These are phyloP conservation scores for Juncus effusus DNA, from an alignment of 176 grass and related monocot genomes.

Conservation along the genomic window DNA sequence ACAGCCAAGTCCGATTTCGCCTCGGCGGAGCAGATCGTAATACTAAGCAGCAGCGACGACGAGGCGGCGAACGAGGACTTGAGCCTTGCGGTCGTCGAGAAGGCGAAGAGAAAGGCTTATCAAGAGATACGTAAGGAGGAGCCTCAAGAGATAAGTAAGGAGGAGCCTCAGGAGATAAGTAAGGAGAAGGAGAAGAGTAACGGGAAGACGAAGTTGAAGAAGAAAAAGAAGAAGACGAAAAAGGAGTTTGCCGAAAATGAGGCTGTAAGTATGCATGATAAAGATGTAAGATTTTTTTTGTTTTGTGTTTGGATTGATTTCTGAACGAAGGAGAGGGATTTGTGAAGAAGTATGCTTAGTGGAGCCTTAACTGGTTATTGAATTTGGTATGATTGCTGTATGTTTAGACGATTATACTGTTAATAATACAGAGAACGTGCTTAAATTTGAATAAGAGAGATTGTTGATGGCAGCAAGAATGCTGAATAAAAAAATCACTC, in stretches of 20 bases:
- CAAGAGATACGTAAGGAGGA: background rate
- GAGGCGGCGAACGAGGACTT: slow-evolving; percentile 86
- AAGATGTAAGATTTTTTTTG: background rate
- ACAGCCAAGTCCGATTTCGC: slow-evolving; percentile 38
- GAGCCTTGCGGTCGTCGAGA: slow-evolving; percentile 64
- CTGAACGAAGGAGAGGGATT: background rate
- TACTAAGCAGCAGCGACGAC: slow-evolving; percentile 42
- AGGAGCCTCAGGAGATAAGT: slow-evolving; percentile 26
- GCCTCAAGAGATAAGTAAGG: slow-evolving; percentile 33
- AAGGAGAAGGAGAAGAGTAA: slow-evolving; percentile 33
- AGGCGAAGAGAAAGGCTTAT: slow-evolving; percentile 34
- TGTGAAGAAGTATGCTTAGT: too few species aligned
- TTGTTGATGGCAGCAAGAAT: too few species aligned
- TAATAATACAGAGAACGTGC: too few species aligned
- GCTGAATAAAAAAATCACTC: too few species aligned
- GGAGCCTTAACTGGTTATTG: too few species aligned
- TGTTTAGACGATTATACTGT: too few species aligned
- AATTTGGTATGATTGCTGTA: too few species aligned
- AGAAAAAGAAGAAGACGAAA: slow-evolving; percentile 32
- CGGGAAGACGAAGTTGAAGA: slow-evolving; percentile 41
- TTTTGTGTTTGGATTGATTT: background rate
- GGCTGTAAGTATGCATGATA: background rate
- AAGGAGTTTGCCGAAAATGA: slow-evolving; percentile 29
- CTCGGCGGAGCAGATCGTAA: background rate
- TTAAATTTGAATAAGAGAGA: too few species aligned